A percentile compares a stretch with the other conserved stretches of the same genome.
These are phyloP conservation scores for Anthoceros angustus DNA, from an alignment of 225 moss, liverwort and hornwort species.

Conservation along the genomic window DNA sequence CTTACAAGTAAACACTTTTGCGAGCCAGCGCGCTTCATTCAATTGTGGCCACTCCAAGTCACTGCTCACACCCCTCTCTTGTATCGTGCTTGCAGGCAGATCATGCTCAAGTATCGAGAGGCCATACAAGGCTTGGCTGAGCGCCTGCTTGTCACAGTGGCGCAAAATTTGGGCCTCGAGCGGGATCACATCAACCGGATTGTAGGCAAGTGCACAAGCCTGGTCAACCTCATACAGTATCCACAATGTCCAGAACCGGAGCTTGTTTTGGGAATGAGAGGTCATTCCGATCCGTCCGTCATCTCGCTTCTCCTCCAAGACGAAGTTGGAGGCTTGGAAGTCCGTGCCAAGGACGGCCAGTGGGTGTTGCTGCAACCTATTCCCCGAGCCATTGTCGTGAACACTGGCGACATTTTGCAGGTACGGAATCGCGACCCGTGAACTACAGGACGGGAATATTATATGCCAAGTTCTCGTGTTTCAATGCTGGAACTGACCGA, in stretches of 20 bases:
- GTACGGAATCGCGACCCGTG: neutral
- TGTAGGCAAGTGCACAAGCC: conserved; percentile 3
- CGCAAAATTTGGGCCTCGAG: conserved; percentile 5
- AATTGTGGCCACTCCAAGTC: neutral
- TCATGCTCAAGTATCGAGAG: conserved; percentile 7
- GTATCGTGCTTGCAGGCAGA: conserved; percentile 4
- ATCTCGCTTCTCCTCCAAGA: conserved; percentile 10
- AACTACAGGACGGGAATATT: too few species aligned
- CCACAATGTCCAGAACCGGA: neutral
- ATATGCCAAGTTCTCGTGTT: neutral
- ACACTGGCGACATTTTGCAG: conserved; percentile 9
- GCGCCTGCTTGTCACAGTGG: conserved; percentile 4
- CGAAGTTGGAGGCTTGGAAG: conserved; percentile 8
- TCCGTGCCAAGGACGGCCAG: neutral
- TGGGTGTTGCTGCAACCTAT: conserved; percentile 9
- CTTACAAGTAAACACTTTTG: neutral
- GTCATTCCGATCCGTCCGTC: conserved; percentile 9
- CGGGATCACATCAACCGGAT: neutral
- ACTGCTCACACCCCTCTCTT: neutral
- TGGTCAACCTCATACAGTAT: conserved; percentile 7
- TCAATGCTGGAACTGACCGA: neutral
- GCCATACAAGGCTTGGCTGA: neutral
- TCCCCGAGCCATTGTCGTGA: conserved; percentile 8
- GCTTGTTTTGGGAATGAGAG: conserved; percentile 1
- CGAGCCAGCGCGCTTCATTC: neutral